Percentiles rank a stretch among this genome's conserved stretches.
Evolutionary conservation across 176 grass and related monocot species (phyloP).

Genomic region (Bolboschoenus planiculmis): DNA sequence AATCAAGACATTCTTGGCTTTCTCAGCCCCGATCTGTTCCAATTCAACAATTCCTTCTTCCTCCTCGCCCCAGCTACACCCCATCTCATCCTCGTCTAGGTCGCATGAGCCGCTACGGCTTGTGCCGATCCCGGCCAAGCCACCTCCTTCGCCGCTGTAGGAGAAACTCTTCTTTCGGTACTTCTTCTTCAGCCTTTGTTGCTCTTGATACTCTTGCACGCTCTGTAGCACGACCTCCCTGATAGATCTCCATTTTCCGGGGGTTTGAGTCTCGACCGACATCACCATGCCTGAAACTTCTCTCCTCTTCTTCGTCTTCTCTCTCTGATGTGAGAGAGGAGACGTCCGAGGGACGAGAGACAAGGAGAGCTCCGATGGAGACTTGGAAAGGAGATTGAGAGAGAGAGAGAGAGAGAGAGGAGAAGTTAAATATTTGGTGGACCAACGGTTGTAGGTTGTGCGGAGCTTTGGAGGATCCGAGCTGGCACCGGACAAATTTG

Average conservation of each 20-base stretch:
- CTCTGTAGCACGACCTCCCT: slow-evolving; percentile 75
- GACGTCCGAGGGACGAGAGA: background rate
- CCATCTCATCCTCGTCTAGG: slow-evolving; percentile 39
- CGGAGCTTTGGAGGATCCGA: slow-evolving; percentile 12
- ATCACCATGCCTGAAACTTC: slow-evolving; percentile 30
- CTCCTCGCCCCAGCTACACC: slow-evolving; percentile 83
- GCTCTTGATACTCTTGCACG: slow-evolving; percentile 68
- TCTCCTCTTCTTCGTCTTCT: background rate
- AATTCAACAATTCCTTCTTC: slow-evolving; percentile 95
- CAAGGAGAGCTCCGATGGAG: background rate
- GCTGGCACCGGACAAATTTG: slow-evolving; percentile 31
- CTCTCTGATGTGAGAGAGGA: background rate
- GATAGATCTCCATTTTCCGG: slow-evolving; percentile 55
- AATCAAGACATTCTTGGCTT: slow-evolving; percentile 89
- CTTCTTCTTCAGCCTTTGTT: slow-evolving; percentile 47
- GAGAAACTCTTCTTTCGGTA: slow-evolving; percentile 54
- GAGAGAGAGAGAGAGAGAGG: background rate
- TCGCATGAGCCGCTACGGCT: slow-evolving; percentile 17
- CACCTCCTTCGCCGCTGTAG: slow-evolving; percentile 41
- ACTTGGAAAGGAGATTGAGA: slow-evolving; percentile 14
- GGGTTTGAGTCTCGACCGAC: slow-evolving; percentile 39
- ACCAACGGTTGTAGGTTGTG: slow-evolving; percentile 34
- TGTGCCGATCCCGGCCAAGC: slow-evolving; percentile 13
- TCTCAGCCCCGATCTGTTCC: slow-evolving; percentile 77
- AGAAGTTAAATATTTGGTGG: background rate